Conservation (phyloP, 306 rosid genomes). For the Cicer arietinum region DNA sequence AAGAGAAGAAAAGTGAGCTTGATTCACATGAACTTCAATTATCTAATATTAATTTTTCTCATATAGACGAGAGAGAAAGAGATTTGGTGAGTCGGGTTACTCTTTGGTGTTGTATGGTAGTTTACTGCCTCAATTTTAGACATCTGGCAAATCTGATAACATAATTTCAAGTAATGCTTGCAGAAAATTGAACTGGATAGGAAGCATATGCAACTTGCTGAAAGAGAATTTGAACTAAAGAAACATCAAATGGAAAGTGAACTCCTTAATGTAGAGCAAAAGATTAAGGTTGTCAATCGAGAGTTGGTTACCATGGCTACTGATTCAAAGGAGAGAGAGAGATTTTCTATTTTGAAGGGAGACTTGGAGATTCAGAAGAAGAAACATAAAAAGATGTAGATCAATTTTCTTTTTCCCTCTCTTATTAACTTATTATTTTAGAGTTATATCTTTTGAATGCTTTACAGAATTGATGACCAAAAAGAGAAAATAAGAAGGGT, state of each 20-base stretch:
- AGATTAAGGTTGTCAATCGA: constrained; percentile 61
- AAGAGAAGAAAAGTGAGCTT: constrained; percentile 68
- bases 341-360: constrained; percentile 60
- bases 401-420: constrained; percentile 36
- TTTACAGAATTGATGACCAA: constrained; percentile 74
- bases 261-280: constrained; percentile 64
- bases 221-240: constrained; percentile 74
- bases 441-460: constrained; percentile 40
- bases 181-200: constrained; percentile 77
- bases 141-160: constrained; percentile 19
- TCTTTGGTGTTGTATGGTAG: constrained; percentile 35
- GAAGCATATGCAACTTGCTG: constrained; percentile 69
- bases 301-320: constrained; percentile 69
- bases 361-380: constrained; percentile 70
- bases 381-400: constrained; percentile 79
- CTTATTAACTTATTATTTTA: constrained; percentile 23
- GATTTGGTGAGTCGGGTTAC: constrained; percentile 65
- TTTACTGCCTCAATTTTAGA: constrained; percentile 34
- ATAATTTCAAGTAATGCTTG: constrained; percentile 37
- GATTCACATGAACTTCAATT: constrained; percentile 64
- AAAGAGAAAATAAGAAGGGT: constrained; percentile 81
- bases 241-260: constrained; percentile 70
- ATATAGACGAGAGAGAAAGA: constrained; percentile 79
- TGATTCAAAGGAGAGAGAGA: constrained; percentile 78
- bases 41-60: constrained; percentile 62